These are phyloP conservation scores for Suillus discolor DNA, from an alignment of 768 basidiomycete species.

Conservation along the genomic window DNA sequence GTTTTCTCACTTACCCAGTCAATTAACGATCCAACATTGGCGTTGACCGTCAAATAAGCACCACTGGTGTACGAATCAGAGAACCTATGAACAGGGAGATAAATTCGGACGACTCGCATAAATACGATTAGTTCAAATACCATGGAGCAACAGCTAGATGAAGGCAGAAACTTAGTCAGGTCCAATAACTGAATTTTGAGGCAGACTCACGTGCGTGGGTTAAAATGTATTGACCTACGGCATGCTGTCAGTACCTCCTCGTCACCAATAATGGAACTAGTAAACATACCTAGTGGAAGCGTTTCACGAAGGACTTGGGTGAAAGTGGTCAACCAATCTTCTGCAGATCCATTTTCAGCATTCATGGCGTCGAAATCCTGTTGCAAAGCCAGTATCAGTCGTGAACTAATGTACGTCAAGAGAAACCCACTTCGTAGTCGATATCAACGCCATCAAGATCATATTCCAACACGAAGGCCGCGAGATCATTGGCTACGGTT, in stretches of 20 bases:
- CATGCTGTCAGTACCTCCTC: not conserved
- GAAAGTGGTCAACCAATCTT: slow-evolving; percentile 40
- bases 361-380: slow-evolving; percentile 68
- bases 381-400: slow-evolving; percentile 5
- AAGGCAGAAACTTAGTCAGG: not conserved
- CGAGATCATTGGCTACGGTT: slow-evolving; percentile 62
- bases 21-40: slow-evolving; percentile 43
- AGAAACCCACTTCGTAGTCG: slow-evolving; percentile 57
- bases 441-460: slow-evolving; percentile 73
- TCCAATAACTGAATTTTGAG: slow-evolving; percentile 21
- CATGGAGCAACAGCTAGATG: slow-evolving; percentile 45
- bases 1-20: slow-evolving; percentile 39
- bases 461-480: slow-evolving; percentile 63
- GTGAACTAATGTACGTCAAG: not conserved
- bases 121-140: slow-evolving; percentile 17
- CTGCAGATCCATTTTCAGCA: slow-evolving; percentile 51
- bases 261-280: not conserved
- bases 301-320: slow-evolving; percentile 31
- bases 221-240: slow-evolving; percentile 29
- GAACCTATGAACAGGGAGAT: slow-evolving; percentile 30
- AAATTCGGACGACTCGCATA: not conserved
- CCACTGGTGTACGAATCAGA: slow-evolving; percentile 36
- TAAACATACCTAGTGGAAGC: slow-evolving; percentile 27
- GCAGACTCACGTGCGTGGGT: slow-evolving; percentile 39
- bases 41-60: slow-evolving; percentile 42